Base-by-base conservation (phyloP, 345 rosid genomes). In the Gossypium australe region DNA sequence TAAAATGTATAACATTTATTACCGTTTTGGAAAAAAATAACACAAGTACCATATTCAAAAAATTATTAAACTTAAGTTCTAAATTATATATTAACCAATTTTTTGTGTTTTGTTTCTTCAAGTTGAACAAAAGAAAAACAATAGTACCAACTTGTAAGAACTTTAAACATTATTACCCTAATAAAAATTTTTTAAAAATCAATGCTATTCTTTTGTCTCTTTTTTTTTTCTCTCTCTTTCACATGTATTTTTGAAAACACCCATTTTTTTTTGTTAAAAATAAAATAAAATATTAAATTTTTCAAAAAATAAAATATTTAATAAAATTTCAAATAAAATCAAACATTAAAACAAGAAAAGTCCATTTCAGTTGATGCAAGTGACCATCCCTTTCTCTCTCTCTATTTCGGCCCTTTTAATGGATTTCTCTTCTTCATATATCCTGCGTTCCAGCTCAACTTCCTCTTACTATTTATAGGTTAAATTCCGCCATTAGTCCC, bases 391-490 rank as follows among this genome's bases (percentile, higher is more conserved):
- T 34, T 5, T 34, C 41, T 34, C 41, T 34, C 41, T 34, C 41
- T 9, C 29, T 52, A 45, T 20, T 17, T 43, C 62, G 73, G 66
- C 68, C 48, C 41, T 5, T 34, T 51, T 63, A 61, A 66, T 56
- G 71, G 78, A 80, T 73, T 43, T 68, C 76, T 66, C 72, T 67
- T 11, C 70, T 67, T 11, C 70, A 48, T 12, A 69, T 80, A 72
- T 80, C 66, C 67, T 82, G 86, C 80, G 52, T 47, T 62, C 82
- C 87, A 84, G 84, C 87, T 85, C 83, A 22, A 75, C 7, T 17
- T 60, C 8, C 60, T 9, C 17, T 51, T 51, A 5, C 5, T 34
- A 34, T 34, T 34, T 34, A 34, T 34, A 34, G 41, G 41, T 34
- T 34, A 34, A 34, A 34, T 34, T 34, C 41, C 5, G 41, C 1